A percentile compares a stretch with the other conserved stretches of the same genome.
Evolutionary conservation across 257 asterid species (phyloP).

Genomic region (Fraxinus cuspidata): DNA sequence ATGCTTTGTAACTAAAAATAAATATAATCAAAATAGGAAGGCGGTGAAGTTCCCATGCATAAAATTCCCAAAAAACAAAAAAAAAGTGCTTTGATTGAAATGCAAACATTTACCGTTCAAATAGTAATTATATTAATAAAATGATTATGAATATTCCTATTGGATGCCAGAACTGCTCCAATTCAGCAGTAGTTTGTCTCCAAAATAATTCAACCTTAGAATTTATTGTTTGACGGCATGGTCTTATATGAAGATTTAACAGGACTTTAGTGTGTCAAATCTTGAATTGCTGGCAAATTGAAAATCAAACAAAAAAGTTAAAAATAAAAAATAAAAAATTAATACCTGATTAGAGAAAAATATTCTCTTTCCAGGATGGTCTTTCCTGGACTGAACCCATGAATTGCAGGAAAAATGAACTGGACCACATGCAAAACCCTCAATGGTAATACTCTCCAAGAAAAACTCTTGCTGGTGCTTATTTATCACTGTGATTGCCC

Average conservation of each 20-base stretch:
- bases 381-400: conserved; percentile 81
- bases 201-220: not conserved
- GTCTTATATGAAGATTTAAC: not conserved
- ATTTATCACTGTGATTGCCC: conserved; percentile 74
- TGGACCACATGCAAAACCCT: conserved; percentile 87
- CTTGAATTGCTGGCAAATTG: not conserved
- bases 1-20: not conserved
- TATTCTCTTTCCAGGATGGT: conserved; percentile 70
- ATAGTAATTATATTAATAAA: no score
- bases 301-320: not conserved
- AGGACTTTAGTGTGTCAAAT: not conserved
- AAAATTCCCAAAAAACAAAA: not conserved
- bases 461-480: conserved; percentile 89
- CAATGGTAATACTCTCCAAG: conserved; percentile 80
- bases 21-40: not conserved
- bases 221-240: not conserved
- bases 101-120: not conserved
- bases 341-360: conserved; percentile 90
- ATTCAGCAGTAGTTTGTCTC: not conserved
- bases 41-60: conserved; percentile 9
- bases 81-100: not conserved
- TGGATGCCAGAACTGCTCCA: conserved; percentile 9
- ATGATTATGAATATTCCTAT: conserved; percentile 7
- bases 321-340: not conserved
- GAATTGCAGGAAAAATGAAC: conserved; percentile 88